Conservation (phyloP, 1,284 basidiomycete species). For the Tremellales sp. region DNA sequence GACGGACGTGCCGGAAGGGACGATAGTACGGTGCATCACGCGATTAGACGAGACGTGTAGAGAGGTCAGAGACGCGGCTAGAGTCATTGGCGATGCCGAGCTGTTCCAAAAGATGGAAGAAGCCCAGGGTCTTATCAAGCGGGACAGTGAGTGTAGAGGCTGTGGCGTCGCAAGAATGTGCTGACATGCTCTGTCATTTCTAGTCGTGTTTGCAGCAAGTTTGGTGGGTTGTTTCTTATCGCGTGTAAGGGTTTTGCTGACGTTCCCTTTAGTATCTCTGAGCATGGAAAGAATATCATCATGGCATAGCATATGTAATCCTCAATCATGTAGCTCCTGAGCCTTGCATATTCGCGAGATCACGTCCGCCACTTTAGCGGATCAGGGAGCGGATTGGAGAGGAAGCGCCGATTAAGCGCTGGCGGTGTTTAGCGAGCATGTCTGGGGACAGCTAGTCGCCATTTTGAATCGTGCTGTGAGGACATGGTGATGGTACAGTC, state of each 20-base stretch:
- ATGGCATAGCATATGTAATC: neutral
- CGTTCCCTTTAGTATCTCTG: conserved; percentile 4
- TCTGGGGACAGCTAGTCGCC: no score
- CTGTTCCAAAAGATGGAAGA: conserved; percentile 98
- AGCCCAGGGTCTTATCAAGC: conserved; percentile 85
- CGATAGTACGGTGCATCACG: conserved; percentile 94
- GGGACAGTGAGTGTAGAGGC: conserved; percentile 68
- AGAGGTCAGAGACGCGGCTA: conserved; percentile 93
- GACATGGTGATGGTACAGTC: no score
- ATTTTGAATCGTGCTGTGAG: no score
- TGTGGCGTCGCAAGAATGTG: neutral
- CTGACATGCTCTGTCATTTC: neutral
- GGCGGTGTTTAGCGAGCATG: no score
- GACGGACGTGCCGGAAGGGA: conserved; percentile 95
- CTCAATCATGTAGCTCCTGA: no score
- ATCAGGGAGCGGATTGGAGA: no score
- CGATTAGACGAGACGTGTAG: conserved; percentile 94
- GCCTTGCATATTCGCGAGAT: no score
- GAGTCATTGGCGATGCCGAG: conserved; percentile 94
- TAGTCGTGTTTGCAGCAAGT: conserved; percentile 41
- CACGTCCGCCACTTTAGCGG: no score
- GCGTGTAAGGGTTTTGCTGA: neutral
- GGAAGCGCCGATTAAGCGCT: no score
- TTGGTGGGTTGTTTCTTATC: conserved; percentile 18
- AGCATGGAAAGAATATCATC: neutral